phyloP scores from a whole-genome alignment of 2,329 filamentous ascomycete species.

The Claviceps humidiphila region DNA sequence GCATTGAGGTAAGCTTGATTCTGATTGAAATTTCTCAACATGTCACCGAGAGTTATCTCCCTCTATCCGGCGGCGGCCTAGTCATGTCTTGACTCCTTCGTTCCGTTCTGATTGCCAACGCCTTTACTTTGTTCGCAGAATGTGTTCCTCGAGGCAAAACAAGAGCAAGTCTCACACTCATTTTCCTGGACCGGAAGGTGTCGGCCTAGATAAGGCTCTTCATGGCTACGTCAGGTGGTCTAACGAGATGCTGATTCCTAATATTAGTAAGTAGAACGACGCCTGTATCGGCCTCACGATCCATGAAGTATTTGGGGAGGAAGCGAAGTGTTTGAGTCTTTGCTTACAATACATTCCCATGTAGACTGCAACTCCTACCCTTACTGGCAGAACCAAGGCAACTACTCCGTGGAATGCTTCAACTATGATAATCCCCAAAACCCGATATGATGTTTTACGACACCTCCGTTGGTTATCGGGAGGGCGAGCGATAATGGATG shows the following conservation, averaged over 20 bases:
- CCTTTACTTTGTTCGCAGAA: slow-evolving; percentile 22
- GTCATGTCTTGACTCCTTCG: not conserved
- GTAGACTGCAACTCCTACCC: not conserved
- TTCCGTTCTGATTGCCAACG: not conserved
- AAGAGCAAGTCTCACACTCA: not conserved
- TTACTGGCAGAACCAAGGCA: slow-evolving; percentile 10
- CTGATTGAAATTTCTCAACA: too few relatives aligned
- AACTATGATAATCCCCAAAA: slow-evolving; percentile 15
- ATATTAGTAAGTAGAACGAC: not conserved
- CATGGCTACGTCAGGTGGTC: slow-evolving; percentile 43
- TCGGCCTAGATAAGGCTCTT: slow-evolving; percentile 40
- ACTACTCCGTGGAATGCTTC: slow-evolving; percentile 13
- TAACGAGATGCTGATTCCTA: slow-evolving; percentile 15
- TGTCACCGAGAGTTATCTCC: not conserved
- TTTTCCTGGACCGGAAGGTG: slow-evolving; percentile 22
- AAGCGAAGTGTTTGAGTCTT: slow-evolving; percentile 23
- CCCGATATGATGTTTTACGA: slow-evolving; percentile 39
- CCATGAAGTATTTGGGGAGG: not conserved
- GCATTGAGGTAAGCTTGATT: too few relatives aligned
- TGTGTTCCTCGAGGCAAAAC: slow-evolving; percentile 10
- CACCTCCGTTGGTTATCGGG: slow-evolving; percentile 27
- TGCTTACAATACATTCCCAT: slow-evolving; percentile 33
- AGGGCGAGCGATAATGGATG: slow-evolving; percentile 32
- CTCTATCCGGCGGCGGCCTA: slow-evolving; percentile 17
- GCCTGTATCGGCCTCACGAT: not conserved